These are phyloP conservation scores for Patellifolia procumbens DNA, from an alignment of 179 eudicot genomes.

Conservation along the genomic window DNA sequence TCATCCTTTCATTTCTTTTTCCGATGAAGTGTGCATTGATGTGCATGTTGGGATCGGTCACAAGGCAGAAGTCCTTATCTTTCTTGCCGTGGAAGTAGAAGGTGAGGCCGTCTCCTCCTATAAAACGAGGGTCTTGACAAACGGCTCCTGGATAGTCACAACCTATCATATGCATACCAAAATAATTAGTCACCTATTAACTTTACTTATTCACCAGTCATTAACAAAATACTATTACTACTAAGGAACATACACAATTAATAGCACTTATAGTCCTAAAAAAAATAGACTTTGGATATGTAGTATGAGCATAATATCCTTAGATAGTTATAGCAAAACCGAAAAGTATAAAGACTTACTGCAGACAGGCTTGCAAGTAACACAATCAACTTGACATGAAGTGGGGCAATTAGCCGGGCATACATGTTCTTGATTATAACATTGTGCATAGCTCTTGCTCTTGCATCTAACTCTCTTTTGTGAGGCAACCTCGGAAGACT, in stretches of 20 bases:
- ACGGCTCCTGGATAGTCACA: constrained; percentile 55
- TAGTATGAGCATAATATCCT: too few relatives aligned
- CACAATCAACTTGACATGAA: constrained; percentile 44
- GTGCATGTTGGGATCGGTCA: constrained; percentile 52
- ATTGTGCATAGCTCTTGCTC: constrained; percentile 32
- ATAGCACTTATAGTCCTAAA: too few relatives aligned
- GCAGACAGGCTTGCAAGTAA: constrained; percentile 46
- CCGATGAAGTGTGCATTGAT: constrained; percentile 65
- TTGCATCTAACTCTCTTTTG: constrained; percentile 40
- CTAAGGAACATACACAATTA: too few relatives aligned
- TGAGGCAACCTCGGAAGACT: constrained; percentile 24
- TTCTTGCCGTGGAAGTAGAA: constrained; percentile 63
- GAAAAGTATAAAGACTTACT: constrained; percentile 38
- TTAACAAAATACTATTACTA: too few relatives aligned
- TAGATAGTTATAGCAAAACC: too few relatives aligned
- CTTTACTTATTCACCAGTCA: too few relatives aligned
- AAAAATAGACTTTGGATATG: too few relatives aligned
- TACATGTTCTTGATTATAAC: constrained; percentile 36
- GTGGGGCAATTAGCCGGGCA: constrained; percentile 48
- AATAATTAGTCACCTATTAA: not conserved
- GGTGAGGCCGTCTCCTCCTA: constrained; percentile 48
- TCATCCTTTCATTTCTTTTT: constrained; percentile 38
- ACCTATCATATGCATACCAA: constrained; percentile 20
- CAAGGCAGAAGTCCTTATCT: constrained; percentile 50
- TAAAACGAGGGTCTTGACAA: constrained; percentile 54